Evolutionary conservation across 441 rosid genomes (phyloP).

Genomic region (Brassica hybrid): DNA sequence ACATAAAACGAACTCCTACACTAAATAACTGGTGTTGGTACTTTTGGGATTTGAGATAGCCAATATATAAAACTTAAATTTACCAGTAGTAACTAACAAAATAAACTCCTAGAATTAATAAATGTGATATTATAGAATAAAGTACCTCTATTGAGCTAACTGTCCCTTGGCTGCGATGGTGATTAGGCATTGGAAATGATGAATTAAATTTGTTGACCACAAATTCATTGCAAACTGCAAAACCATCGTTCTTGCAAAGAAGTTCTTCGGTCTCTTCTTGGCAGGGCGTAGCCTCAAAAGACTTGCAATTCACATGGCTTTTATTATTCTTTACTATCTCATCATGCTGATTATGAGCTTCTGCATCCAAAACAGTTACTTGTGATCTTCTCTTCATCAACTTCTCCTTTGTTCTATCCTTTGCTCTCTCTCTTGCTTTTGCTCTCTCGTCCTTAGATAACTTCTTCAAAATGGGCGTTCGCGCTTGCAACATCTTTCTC

Average conservation of each 20-base stretch:
- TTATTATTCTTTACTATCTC: slow-evolving; percentile 32
- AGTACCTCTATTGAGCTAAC: slow-evolving; percentile 56
- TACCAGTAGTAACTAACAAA: not conserved
- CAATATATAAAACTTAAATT: not conserved
- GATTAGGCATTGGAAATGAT: slow-evolving; percentile 40
- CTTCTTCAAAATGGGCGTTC: slow-evolving; percentile 44
- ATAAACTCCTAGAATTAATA: not conserved
- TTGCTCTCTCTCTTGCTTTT: slow-evolving; percentile 84
- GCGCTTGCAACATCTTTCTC: slow-evolving; percentile 41
- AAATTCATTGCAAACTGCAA: slow-evolving; percentile 17
- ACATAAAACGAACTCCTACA: not conserved
- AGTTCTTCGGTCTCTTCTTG: slow-evolving; percentile 44
- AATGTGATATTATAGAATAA: slow-evolving; percentile 6
- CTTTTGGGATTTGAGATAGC: not conserved
- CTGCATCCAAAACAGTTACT: slow-evolving; percentile 32
- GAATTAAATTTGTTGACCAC: slow-evolving; percentile 50
- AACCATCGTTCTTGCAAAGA: slow-evolving; percentile 33
- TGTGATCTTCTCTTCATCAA: slow-evolving; percentile 49
- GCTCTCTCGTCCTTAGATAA: slow-evolving; percentile 62
- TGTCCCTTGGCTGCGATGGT: slow-evolving; percentile 47
- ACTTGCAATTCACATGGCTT: slow-evolving; percentile 24
- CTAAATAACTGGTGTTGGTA: slow-evolving; percentile 1
- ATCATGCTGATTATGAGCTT: slow-evolving; percentile 28
- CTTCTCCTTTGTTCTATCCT: slow-evolving; percentile 67
- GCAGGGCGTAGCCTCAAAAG: slow-evolving; percentile 11